Evolutionary conservation across 1,139 yeast genomes (phyloP).

Genomic region (Kurtzmaniella natalensis): DNA sequence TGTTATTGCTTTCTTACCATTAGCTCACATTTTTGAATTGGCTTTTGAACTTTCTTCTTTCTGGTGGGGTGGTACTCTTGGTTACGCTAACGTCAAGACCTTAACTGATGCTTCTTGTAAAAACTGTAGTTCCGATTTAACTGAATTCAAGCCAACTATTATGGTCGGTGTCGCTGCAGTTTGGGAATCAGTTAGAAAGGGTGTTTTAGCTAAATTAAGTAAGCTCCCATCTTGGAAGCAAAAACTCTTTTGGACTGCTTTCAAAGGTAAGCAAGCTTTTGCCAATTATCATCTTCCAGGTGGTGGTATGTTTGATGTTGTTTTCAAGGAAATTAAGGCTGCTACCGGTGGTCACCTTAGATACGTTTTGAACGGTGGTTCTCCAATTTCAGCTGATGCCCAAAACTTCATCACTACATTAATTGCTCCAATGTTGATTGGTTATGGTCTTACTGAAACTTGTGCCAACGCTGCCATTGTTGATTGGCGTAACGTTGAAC

Average conservation of each 20-base stretch:
- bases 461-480: slow-evolving; percentile 81
- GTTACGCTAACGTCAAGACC: slow-evolving; percentile 93
- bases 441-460: slow-evolving; percentile 97
- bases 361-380: slow-evolving; percentile 84
- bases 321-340: slow-evolving; percentile 84
- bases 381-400: slow-evolving; percentile 84
- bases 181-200: slow-evolving; percentile 95
- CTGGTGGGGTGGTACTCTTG: slow-evolving; percentile 88
- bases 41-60: slow-evolving; percentile 75
- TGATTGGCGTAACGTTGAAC: slow-evolving; percentile 61
- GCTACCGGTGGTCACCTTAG: slow-evolving; percentile 93
- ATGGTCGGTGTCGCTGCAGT: slow-evolving; percentile 99
- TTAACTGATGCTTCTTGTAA: slow-evolving; percentile 76
- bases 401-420: slow-evolving; percentile 75
- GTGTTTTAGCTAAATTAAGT: slow-evolving; percentile 72
- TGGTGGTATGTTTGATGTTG: slow-evolving; percentile 52
- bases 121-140: slow-evolving; percentile 85
- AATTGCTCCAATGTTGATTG: slow-evolving; percentile 85
- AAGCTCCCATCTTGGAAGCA: slow-evolving; percentile 66
- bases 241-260: slow-evolving; percentile 88
- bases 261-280: slow-evolving; percentile 62
- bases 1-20: slow-evolving; percentile 83
- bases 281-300: slow-evolving; percentile 70
- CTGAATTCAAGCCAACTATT: slow-evolving; percentile 82
- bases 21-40: slow-evolving; percentile 94